Evolutionary conservation across 257 asterid genomes (phyloP), one percentile per base, ranked within the genome.

Genomic region (Striga asiatica): DNA sequence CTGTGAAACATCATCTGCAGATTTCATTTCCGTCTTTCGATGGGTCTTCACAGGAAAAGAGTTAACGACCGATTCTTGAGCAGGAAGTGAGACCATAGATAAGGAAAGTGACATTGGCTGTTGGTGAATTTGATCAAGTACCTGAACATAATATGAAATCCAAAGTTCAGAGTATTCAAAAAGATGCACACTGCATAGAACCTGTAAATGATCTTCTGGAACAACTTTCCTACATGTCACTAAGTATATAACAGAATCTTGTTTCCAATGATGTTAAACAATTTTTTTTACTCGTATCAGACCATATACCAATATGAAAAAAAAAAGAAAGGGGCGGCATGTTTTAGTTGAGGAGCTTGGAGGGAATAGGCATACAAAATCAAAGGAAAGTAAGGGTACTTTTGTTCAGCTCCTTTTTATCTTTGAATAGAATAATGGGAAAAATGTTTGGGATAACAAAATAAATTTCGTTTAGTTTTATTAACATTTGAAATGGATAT

Each of bases 101-200:
- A 79, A 64, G 74, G 97, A 74, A 69, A 73, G 70, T 1, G 96
- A 66, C 85, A 78, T 66, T 6, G 96, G 96, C 66, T 89, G 96
- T 41, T 82, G 81, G 67, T 89, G 98, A 58, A 86, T 81, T 80
- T 86, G 96, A 74, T 89, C 98, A 66, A 86, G 80, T 45, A 89
- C 93, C 98, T 89, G 78, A 35, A 73, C 22, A 50, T 16, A 4
- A 27, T 14, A 47, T 28, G 51, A 50, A 21, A 46, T 32, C 20
- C 57, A 10, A 31, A 17, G 23, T 56, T 43, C 20, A 28, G 41
- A 25, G 48, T 5, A 56, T 27, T 51, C 20, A 53, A 50, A 53
- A 58, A 11, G 27, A 39, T 28, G 34, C 11, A 14, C 62, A 51
- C 35, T 17, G 23, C 51, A 8, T 22, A 60, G 57, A 29, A 17